Conservation (phyloP, 305 asterid species). For the Nicotiana rustica region DNA sequence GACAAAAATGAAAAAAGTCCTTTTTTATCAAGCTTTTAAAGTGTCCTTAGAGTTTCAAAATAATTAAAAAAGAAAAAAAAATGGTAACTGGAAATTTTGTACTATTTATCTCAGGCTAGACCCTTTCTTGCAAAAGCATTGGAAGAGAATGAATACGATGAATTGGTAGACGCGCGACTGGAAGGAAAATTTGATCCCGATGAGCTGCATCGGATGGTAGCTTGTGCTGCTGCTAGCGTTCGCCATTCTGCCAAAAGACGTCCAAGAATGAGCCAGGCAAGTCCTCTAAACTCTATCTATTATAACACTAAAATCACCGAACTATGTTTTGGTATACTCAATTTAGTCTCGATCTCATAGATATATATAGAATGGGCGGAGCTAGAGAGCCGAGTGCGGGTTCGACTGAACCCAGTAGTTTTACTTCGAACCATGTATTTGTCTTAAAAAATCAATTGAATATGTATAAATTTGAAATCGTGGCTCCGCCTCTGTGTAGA, state of each 20-base stretch:
- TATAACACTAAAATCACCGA: background rate
- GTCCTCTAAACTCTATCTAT: background rate
- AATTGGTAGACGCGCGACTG: conserved; percentile 58
- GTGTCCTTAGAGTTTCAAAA: background rate
- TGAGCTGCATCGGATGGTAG: conserved; percentile 54
- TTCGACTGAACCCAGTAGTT: no score
- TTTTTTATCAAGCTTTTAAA: background rate
- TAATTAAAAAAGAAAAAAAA: background rate
- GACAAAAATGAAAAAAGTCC: no score
- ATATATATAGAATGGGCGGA: background rate
- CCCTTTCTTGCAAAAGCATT: conserved; percentile 54
- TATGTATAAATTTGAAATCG: no score
- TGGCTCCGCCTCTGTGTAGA: no score
- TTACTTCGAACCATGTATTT: no score
- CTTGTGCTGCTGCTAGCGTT: conserved; percentile 65
- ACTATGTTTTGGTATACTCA: background rate
- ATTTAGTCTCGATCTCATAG: background rate
- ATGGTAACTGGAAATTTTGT: background rate
- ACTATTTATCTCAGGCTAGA: conserved; percentile 48
- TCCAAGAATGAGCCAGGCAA: conserved; percentile 71
- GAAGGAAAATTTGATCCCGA: conserved; percentile 48
- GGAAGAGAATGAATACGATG: conserved; percentile 49
- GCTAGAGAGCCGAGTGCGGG: no score
- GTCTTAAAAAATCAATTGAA: no score
- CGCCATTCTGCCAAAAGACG: conserved; percentile 71